Base-by-base conservation (phyloP, 768 basidiomycete genomes). In the Crucibulum laeve region DNA sequence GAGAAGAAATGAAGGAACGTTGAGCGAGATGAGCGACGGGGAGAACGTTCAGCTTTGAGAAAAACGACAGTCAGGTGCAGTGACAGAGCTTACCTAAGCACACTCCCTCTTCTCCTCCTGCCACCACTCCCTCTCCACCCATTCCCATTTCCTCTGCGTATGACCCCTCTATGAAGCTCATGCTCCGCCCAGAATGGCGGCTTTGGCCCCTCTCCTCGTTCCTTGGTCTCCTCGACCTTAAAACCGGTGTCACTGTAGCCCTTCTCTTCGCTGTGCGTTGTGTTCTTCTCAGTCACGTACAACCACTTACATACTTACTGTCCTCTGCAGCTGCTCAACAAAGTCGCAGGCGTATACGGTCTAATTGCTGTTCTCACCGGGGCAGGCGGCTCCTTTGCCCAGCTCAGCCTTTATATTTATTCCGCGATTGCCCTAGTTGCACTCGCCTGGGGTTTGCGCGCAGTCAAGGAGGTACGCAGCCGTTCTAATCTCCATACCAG, bases 271-370 rank as follows among this genome's bases (percentile, higher is more conserved):
- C 88, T 10, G 89, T 96, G 51, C 50, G 88, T 74, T 22, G 25
- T 33, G 39, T 37, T 34, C 25, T 14, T 15, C 24, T 48, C 41
- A 33, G 22, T 13, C 15, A 26, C 25, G 33, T 47, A 18, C 23
- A 46, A 24, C 23, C 15, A 30, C 25, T 15, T 22, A 21, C 19
- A 33, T 35, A 30, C 45, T 24, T 45, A 22, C 26, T 17, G 30
- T 37, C 36, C 48, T 52, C 28, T 52, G 19, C 55, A 89, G 88
- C 67, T 92, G 42, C 71, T 99, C 52, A 99, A 99, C 77, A 99
- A 99, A 68, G 95, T 94, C 39, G 94, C 96, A 15, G 95, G 96
- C 40, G 80, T 97, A 6, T 99, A 98, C 60, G 96, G 96, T 43
- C 78, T 99, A 45, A 84, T 99, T 46, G 94, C 93, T 4, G 78